phyloP scores from a whole-genome alignment of 306 rosid species.

The Argentina anserina region DNA sequence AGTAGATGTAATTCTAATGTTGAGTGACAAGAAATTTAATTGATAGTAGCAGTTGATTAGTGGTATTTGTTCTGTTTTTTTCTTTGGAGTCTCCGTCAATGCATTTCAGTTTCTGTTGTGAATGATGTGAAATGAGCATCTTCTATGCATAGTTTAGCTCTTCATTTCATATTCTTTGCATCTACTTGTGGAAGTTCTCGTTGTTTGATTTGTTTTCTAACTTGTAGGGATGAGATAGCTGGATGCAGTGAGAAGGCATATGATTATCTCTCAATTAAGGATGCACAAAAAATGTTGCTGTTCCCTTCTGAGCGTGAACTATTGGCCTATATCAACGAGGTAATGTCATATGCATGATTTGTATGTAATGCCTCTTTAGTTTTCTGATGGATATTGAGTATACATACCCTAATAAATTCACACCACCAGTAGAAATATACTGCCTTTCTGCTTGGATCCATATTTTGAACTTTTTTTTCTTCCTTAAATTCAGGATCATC shows the following conservation, averaged over 20 bases:
- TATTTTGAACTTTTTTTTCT: constrained; percentile 12
- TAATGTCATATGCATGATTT: constrained; percentile 18
- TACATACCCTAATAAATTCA: not conserved
- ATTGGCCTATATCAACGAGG: constrained; percentile 63
- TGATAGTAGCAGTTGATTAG: not conserved
- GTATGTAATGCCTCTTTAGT: not conserved
- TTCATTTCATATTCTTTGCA: not conserved
- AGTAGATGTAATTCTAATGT: not conserved
- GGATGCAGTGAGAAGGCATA: constrained; percentile 98
- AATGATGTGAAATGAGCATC: constrained; percentile 3
- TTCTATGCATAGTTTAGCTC: not conserved
- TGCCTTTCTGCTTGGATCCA: not conserved
- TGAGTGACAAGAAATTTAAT: not conserved
- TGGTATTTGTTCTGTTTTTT: not conserved
- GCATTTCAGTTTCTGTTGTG: not conserved
- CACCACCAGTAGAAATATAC: not conserved
- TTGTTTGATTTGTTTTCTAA: constrained; percentile 17
- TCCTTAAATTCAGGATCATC: constrained; percentile 65
- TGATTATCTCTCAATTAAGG: constrained; percentile 69
- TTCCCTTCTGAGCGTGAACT: constrained; percentile 73
- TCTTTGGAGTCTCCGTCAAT: not conserved
- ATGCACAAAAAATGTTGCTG: constrained; percentile 73
- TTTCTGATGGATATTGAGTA: not conserved
- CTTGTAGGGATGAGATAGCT: constrained; percentile 86
- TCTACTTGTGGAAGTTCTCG: constrained; percentile 16